These are phyloP conservation scores for Verticillium klebahnii DNA, from an alignment of 2,329 filamentous ascomycete species.

Conservation along the genomic window DNA sequence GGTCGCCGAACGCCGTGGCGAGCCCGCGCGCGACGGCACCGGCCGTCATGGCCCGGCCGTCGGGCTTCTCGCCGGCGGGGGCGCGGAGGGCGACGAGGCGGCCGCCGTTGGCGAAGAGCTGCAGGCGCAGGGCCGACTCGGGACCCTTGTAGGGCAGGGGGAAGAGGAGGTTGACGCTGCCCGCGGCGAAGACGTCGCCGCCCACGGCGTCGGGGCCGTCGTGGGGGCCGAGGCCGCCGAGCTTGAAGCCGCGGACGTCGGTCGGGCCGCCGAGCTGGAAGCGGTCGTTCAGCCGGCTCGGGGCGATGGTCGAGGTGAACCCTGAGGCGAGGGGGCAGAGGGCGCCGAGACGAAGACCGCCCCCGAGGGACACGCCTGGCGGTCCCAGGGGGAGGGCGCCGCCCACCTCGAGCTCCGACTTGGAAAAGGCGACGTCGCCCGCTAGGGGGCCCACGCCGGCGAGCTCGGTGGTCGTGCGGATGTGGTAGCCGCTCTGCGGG, in stretches of 20 bases:
- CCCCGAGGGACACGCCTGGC: constrained; percentile 74
- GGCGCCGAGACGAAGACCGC: constrained; percentile 74
- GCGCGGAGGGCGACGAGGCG: constrained; percentile 71
- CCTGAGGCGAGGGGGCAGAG: constrained; percentile 75
- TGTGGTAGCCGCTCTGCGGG: constrained; percentile 74
- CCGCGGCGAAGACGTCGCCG: constrained; percentile 88
- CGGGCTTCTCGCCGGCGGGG: constrained; percentile 11
- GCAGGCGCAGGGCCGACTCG: constrained; percentile 80
- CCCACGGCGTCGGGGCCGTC: constrained; percentile 84
- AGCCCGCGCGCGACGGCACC: constrained; percentile 49
- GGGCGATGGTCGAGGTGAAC: constrained; percentile 46
- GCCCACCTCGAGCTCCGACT: constrained; percentile 80
- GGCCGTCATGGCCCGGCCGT: constrained; percentile 24
- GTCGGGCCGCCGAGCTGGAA: constrained; percentile 94
- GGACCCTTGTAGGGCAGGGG: constrained; percentile 78
- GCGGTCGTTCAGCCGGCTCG: constrained; percentile 85
- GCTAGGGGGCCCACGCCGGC: constrained; percentile 76
- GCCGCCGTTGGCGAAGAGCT: constrained; percentile 88
- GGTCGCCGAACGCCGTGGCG: constrained; percentile 59
- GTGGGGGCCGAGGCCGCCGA: constrained; percentile 82
- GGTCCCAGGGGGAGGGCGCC: constrained; percentile 70
- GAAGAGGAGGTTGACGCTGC: constrained; percentile 78
- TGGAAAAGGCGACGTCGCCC: constrained; percentile 92
- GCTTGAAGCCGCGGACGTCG: constrained; percentile 88
- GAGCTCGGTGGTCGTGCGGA: constrained; percentile 76